Evolutionary conservation across 768 basidiomycete genomes (phyloP), one percentile per base, ranked within the genome.

Genomic region (Paxillus involutus): DNA sequence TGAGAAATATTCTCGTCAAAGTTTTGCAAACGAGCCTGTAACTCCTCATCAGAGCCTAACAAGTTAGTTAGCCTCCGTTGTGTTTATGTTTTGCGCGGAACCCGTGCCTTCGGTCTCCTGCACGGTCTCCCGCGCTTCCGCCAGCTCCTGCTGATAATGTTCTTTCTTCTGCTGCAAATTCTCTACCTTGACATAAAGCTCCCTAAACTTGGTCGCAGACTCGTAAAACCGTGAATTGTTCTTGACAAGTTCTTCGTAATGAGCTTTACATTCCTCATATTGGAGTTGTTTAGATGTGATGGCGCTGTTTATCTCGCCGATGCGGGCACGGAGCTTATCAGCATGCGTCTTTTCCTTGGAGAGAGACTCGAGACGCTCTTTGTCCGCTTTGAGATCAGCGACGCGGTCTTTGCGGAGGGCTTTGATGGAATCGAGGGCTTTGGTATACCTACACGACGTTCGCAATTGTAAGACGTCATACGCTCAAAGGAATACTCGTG

Each of bases 341-440:
- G 94, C 82, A 51, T 94, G 89, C 8, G 82, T 77, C 64, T 97
- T 97, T 72, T 98, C 93, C 19, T 80, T 76, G 17, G 85, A 80
- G 17, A 97, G 79, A 14, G 85, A 81, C 40, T 88, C 80, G 5
- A 98, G 78, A 10, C 88, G 84, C 64, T 92, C 96, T 60, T 90
- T 89, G 69, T 99, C 97, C 0, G 90, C 85, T 71, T 98, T 99
- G 53, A 97, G 80, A 51, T 98, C 96, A 1, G 88, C 82, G 2
- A 86, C 79, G 11, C 93, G 86, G 37, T 98, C 97, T 67, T 98
- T 98, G 47, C 95, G 84, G 17, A 98, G 77, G 36, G 71, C 64
- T 67, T 95, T 97, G 74, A 98, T 98, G 26, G 88, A 85, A 55
- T 97, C 93, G 1, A 99, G 79, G 0, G 96, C 97, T 65, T 98